phyloP scores from a whole-genome alignment of 495 filamentous ascomycete species.

The Hypoxylon rickii region DNA sequence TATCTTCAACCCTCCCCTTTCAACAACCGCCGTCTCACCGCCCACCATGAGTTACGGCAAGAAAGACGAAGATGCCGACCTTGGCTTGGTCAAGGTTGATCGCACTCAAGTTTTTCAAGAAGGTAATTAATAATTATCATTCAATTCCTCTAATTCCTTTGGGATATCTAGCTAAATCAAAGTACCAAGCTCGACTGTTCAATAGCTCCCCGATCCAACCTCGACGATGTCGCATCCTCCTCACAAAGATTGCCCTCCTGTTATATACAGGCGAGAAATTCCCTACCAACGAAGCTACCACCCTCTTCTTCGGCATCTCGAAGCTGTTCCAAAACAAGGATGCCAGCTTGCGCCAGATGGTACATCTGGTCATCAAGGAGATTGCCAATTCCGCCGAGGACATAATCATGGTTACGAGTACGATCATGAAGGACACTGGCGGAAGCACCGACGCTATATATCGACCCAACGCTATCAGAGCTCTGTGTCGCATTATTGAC shows the following conservation, averaged over 20 bases:
- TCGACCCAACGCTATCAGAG: slow-evolving; percentile 94
- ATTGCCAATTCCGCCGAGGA: slow-evolving; percentile 95
- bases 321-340: slow-evolving; percentile 99
- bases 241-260: slow-evolving; percentile 97
- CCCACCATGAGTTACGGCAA: slow-evolving; percentile 91
- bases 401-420: slow-evolving; percentile 99
- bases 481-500: slow-evolving; percentile 96
- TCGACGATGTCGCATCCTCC: slow-evolving; percentile 89
- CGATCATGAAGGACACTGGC: slow-evolving; percentile 99
- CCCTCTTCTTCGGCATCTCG: slow-evolving; percentile 98
- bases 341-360: slow-evolving; percentile 97
- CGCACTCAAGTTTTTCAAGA: slow-evolving; percentile 99
- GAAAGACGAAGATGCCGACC: slow-evolving; percentile 97
- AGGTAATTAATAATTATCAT: slow-evolving; percentile 67
- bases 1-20: slow-evolving; percentile 38
- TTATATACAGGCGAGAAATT: slow-evolving; percentile 97
- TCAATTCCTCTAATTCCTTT: slow-evolving; percentile 18
- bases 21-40: slow-evolving; percentile 32
- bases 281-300: slow-evolving; percentile 95
- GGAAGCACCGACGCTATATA: slow-evolving; percentile 95
- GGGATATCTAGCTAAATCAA: slow-evolving; percentile 23
- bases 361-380: slow-evolving; percentile 97
- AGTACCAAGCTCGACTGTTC: slow-evolving; percentile 82
- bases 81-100: slow-evolving; percentile 92
- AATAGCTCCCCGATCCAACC: slow-evolving; percentile 95